Evolutionary conservation across 257 asterid species (phyloP).

Genomic region (Vinca minor): DNA sequence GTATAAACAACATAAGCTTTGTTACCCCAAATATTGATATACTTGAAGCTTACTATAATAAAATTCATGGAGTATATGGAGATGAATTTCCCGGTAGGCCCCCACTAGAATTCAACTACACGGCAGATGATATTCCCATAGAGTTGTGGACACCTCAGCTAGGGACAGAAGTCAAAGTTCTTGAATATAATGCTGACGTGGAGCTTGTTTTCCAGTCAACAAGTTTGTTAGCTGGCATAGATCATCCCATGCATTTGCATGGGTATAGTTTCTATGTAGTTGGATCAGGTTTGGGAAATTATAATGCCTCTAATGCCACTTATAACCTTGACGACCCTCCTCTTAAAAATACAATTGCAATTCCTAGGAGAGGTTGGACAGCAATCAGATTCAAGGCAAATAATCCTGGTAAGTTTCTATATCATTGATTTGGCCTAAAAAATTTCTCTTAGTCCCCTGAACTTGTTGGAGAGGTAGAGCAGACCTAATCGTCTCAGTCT

Average conservation of each 20-base stretch:
- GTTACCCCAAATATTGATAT: conserved; percentile 27
- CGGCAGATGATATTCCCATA: conserved; percentile 23
- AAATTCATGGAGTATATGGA: conserved; percentile 22
- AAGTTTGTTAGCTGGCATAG: not conserved
- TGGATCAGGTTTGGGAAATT: conserved; percentile 10
- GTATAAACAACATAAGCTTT: conserved; percentile 45
- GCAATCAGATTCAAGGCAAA: conserved; percentile 14
- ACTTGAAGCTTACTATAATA: conserved; percentile 39
- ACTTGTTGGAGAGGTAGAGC: too few relatives aligned
- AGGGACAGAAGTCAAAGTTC: conserved; percentile 7
- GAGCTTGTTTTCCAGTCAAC: conserved; percentile 9
- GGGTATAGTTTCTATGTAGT: conserved; percentile 13
- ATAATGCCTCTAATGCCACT: not conserved
- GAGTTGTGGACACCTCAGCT: conserved; percentile 20
- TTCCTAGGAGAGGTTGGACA: conserved; percentile 10
- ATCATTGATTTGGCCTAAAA: too few relatives aligned
- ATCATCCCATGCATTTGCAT: conserved; percentile 15
- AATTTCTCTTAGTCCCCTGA: too few relatives aligned
- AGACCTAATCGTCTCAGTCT: too few relatives aligned
- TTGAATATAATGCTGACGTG: not conserved
- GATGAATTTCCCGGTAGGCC: conserved; percentile 30
- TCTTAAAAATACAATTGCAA: not conserved
- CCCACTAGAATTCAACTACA: conserved; percentile 35
- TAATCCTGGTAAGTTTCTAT: conserved; percentile 9
- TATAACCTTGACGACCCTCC: conserved; percentile 12